Percentiles rank a stretch among this genome's conserved stretches.
phyloP scores from a whole-genome alignment of 2,329 filamentous ascomycete genomes.

The Colletotrichum sp. region DNA sequence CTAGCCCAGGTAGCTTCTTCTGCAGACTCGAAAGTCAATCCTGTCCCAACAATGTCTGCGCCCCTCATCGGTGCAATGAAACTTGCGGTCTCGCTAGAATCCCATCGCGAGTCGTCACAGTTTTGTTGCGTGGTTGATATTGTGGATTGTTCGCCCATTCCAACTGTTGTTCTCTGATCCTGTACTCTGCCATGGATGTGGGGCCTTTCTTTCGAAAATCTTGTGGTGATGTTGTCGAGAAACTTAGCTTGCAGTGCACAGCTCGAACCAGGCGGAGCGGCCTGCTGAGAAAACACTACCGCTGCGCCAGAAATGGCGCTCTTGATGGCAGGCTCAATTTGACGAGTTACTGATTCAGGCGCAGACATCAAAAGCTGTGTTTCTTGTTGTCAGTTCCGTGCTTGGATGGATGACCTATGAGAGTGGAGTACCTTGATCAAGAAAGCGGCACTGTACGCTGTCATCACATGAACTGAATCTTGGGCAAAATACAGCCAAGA shows the following conservation, averaged over 20 bases:
- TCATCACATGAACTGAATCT: conserved; percentile 47
- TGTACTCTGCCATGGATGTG: background rate
- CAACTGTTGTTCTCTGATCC: background rate
- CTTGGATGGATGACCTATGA: background rate
- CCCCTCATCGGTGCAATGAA: background rate
- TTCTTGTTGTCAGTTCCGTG: background rate
- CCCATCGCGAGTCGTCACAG: background rate
- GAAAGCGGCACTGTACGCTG: conserved; percentile 44
- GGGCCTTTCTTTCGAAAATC: background rate
- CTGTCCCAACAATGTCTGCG: background rate
- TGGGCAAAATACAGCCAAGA: conserved; percentile 42
- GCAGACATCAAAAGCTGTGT: conserved; percentile 1
- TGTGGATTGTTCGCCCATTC: background rate
- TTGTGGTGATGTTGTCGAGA: conserved; percentile 25
- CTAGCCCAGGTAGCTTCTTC: conserved; percentile 32
- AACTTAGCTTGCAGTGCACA: conserved; percentile 37
- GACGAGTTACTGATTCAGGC: background rate
- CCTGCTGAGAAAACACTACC: conserved; percentile 30
- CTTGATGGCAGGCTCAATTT: conserved; percentile 4
- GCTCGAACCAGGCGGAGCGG: conserved; percentile 28
- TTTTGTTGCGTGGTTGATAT: background rate
- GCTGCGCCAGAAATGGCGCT: conserved; percentile 21
- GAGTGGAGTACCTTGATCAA: conserved; percentile 35
- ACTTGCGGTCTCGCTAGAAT: background rate
- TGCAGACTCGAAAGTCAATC: background rate